Evolutionary conservation across 2,329 filamentous ascomycete genomes (phyloP), one percentile per base, ranked within the genome.

Genomic region (Fusarium sacchari): DNA sequence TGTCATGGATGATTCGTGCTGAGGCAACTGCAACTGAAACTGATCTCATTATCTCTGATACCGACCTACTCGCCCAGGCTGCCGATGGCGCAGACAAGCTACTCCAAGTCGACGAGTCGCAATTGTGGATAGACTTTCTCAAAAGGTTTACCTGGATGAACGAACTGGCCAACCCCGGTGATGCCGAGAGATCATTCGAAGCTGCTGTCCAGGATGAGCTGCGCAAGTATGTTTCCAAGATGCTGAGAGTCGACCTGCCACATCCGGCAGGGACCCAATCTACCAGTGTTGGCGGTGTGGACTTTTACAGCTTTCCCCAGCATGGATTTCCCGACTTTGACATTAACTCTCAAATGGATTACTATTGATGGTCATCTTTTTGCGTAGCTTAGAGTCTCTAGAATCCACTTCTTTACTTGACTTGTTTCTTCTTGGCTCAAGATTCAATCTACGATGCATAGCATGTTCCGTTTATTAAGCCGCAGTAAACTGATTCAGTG

Each of bases 101-200:
- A 17, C 40, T 43, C 17, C 28, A 64, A 7, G 63, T 66, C 37
- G 39, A 49, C 10, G 70, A 76, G 30, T 39, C 58, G 14, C 40
- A 70, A 6, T 67, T 78, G 22, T 77, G 72, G 76, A 52, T 65
- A 42, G 37, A 61, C 28, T 76, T 78, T 42, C 60, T 77, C 18
- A 42, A 55, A 20, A 73, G 52, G 46, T 78, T 78, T 39, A 55
- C 52, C 5, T 78, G 75, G 76, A 77, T 78, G 75, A 78, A 78
- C 34, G 65, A 75, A 32, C 40, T 67, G 14, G 66, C 68, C 32
- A 69, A 70, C 22, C 56, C 59, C 3, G 59, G 43, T 7, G 66
- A 76, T 4, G 71, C 72, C 1, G 75, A 78, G 49, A 65, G 72
- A n/a, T 65, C 47, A 10, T 78, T 78, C 36, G 72, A 74, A 67